These are phyloP conservation scores for Pyronema omphalodes DNA, from an alignment of 495 filamentous ascomycete species.

Conservation along the genomic window DNA sequence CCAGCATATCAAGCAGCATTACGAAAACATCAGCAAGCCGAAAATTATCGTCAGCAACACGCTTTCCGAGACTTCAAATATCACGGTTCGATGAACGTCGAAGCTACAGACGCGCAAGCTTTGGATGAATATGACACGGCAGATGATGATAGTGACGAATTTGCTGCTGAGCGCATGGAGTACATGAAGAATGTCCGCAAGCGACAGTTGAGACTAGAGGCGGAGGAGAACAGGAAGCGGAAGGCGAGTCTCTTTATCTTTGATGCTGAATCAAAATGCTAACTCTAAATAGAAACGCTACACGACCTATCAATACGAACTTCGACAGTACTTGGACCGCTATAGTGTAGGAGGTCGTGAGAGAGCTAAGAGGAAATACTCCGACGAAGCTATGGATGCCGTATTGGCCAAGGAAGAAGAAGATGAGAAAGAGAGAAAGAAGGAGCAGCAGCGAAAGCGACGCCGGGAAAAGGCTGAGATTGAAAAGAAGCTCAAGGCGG, in stretches of 20 bases:
- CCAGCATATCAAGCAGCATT: conserved; percentile 6
- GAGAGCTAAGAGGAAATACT: conserved; percentile 37
- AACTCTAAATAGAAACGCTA: conserved; percentile 30
- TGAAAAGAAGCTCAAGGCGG: conserved; percentile 66
- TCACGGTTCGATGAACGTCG: conserved; percentile 23
- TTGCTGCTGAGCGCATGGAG: conserved; percentile 12
- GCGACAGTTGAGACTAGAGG: conserved; percentile 41
- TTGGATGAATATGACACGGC: neutral
- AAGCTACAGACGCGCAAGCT: conserved; percentile 1
- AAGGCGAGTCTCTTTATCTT: conserved; percentile 30
- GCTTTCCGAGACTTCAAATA: conserved; percentile 24
- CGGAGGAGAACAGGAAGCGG: conserved; percentile 37
- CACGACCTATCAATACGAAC: conserved; percentile 30
- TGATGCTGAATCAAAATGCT: conserved; percentile 15
- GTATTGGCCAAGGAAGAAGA: conserved; percentile 78
- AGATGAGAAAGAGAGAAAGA: conserved; percentile 97
- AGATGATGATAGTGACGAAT: conserved; percentile 17
- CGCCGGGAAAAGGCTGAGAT: conserved; percentile 90
- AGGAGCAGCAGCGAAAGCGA: conserved; percentile 96
- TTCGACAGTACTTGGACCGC: conserved; percentile 35
- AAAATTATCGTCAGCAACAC: neutral
- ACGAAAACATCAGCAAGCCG: conserved; percentile 8
- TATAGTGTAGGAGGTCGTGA: conserved; percentile 36
- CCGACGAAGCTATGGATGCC: conserved; percentile 55
- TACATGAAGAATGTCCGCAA: conserved; percentile 29